Evolutionary conservation across 2,329 filamentous ascomycete species (phyloP).

Genomic region (Mycogone perniciosa): DNA sequence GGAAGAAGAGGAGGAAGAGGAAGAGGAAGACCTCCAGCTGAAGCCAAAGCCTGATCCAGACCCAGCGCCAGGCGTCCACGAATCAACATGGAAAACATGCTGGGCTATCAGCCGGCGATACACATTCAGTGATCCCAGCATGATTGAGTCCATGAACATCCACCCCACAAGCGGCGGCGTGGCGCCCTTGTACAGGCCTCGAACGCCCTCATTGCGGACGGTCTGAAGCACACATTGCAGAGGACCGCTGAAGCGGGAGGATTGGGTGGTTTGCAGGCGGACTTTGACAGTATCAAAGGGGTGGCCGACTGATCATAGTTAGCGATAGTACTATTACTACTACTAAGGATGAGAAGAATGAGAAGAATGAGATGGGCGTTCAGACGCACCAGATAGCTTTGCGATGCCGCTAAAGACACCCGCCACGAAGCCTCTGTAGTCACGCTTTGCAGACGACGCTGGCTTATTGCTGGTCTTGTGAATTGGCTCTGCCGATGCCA

Average conservation of each 20-base stretch:
- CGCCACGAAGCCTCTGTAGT: conserved; percentile 94
- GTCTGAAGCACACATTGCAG: conserved; percentile 82
- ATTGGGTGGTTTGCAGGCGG: conserved; percentile 78
- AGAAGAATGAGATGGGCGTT: background rate
- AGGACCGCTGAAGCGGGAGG: conserved; percentile 74
- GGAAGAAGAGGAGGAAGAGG: conserved; percentile 12
- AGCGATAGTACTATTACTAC: background rate
- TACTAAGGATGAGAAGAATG: background rate
- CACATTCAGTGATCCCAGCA: conserved; percentile 86
- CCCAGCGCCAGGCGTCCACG: conserved; percentile 23
- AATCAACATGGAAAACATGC: conserved; percentile 60
- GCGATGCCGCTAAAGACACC: conserved; percentile 94
- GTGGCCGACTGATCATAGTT: conserved; percentile 47
- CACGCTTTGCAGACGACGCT: conserved; percentile 25
- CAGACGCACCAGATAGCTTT: conserved; percentile 67
- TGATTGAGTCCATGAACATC: conserved; percentile 94
- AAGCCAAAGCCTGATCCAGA: conserved; percentile 15
- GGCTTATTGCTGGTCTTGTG: background rate
- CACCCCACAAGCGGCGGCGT: conserved; percentile 88
- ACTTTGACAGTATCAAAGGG: conserved; percentile 97
- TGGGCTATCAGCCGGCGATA: conserved; percentile 81
- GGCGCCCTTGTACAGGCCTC: conserved; percentile 89
- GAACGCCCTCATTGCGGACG: conserved; percentile 74
- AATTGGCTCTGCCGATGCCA: background rate
- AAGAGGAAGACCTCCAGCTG: background rate